phyloP scores from a whole-genome alignment of 495 filamentous ascomycete genomes.

The Penicillium cinerascens region DNA sequence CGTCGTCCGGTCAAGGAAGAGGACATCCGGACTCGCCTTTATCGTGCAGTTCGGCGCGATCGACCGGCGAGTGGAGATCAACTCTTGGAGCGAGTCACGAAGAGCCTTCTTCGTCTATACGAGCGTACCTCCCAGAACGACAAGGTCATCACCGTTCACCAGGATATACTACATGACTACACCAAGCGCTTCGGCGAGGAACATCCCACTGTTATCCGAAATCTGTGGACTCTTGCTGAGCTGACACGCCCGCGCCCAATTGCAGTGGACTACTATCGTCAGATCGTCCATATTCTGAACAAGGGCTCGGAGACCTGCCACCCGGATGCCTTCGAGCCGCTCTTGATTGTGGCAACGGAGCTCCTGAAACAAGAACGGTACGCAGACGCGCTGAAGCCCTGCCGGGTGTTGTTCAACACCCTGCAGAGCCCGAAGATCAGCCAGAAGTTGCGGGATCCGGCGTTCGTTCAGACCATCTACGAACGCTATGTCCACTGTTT shows the following conservation, averaged over 20 bases:
- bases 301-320: slow-evolving; percentile 20
- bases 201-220: slow-evolving; percentile 18
- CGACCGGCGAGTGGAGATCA: slow-evolving; percentile 15
- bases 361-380: slow-evolving; percentile 21
- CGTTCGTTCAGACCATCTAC: slow-evolving; percentile 18
- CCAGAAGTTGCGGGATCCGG: slow-evolving; percentile 18
- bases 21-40: slow-evolving; percentile 18
- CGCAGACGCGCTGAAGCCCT: slow-evolving; percentile 18
- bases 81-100: slow-evolving; percentile 11
- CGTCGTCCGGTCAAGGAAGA: slow-evolving; percentile 22
- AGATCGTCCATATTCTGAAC: slow-evolving; percentile 20
- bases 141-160: slow-evolving; percentile 18
- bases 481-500: slow-evolving; percentile 21
- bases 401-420: slow-evolving; percentile 18
- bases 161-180: slow-evolving; percentile 20
- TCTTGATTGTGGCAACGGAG: slow-evolving; percentile 22
- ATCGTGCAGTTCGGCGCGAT: slow-evolving; percentile 15
- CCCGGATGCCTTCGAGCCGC: slow-evolving; percentile 24
- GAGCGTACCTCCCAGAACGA: slow-evolving; percentile 23
- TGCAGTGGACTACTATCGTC: slow-evolving; percentile 23
- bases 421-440: slow-evolving; percentile 16
- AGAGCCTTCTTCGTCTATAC: slow-evolving; percentile 18
- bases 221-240: slow-evolving; percentile 24
- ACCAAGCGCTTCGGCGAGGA: slow-evolving; percentile 12
- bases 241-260: slow-evolving; percentile 18